Base-by-base conservation (phyloP, 2,329 filamentous ascomycete species). In the Colletotrichum abscissum region DNA sequence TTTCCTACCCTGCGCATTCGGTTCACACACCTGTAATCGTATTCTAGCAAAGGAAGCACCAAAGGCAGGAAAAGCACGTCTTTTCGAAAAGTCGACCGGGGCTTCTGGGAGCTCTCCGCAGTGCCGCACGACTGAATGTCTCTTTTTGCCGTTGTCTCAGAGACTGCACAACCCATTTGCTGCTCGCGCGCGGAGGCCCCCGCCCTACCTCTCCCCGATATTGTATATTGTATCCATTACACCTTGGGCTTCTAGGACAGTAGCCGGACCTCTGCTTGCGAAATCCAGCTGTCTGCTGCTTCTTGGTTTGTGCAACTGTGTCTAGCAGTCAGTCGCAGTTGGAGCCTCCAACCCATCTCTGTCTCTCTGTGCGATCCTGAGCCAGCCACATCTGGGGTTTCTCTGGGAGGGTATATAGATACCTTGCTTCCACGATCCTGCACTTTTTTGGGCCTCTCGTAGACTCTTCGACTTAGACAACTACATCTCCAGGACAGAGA, bases 121-220 rank as follows among this genome's bases (percentile, higher is more conserved):
- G 38, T 42, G 38, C 38, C 16, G 38, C 82, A 81, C 78, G 78
- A 79, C 78, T 77, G 78, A 81, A 80, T 80, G 79, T 78, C 77
- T 77, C 78, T 81, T 78, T 79, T 78, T 79, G 78, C 80, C 79
- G 79, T 80, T 85, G 84, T 85, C 84, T 86, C 82, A 84, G 81
- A 77, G 77, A 81, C 81, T 85, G 83, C 84, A 77, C 84, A 77
- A 85, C 83, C 79, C 75, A 76, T 78, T 77, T 75, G 74, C 77
- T 75, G 74, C 75, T 77, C 75, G 77, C 76, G 77, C 76, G 77
- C 77, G 60, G 78, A 76, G 72, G 72, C 75, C 74, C 71, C 67
- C 58, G 69, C 68, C 69, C 62, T 67, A 65, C 63, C 69, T 69
- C 74, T 76, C 75, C 74, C 76, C 42, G 42, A 49, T 49, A 49